A percentile compares a stretch with the other conserved stretches of the same genome.
Evolutionary conservation across 768 basidiomycete species (phyloP).

Genomic region (Kwoniella botswanensis): DNA sequence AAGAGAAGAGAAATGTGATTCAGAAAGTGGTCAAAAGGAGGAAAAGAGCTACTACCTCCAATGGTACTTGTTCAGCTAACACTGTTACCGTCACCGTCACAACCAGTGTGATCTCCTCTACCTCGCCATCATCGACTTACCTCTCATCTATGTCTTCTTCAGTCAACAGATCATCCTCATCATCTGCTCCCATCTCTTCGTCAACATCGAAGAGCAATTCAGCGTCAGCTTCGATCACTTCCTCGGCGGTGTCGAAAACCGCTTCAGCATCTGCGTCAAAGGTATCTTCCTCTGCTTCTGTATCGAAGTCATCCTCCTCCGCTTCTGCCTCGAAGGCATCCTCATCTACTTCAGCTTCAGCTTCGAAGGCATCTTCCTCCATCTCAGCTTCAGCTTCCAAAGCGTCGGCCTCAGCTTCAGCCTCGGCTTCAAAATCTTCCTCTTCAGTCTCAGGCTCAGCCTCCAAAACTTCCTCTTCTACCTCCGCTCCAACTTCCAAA

Average conservation of each 20-base stretch:
- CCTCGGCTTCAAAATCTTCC: conserved; percentile 5
- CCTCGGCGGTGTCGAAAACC: conserved; percentile 7
- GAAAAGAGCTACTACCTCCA: neutral
- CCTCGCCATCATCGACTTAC: conserved; percentile 8
- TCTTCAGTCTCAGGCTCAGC: conserved; percentile 8
- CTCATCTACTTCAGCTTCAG: neutral
- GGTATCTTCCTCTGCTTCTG: conserved; percentile 8
- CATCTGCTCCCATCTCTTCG: neutral
- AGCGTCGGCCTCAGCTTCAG: conserved; percentile 21
- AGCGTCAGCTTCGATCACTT: neutral
- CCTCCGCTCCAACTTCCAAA: conserved; percentile 5
- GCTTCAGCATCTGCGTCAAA: neutral
- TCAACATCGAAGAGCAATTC: conserved; percentile 8
- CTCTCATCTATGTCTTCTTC: neutral
- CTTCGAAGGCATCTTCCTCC: neutral
- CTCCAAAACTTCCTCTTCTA: conserved; percentile 1
- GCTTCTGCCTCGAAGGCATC: conserved; percentile 7
- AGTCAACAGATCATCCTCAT: conserved; percentile 6
- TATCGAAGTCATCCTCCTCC: conserved; percentile 9
- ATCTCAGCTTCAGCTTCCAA: conserved; percentile 5
- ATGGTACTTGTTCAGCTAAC: conserved; percentile 8
- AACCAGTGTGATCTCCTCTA: conserved; percentile 7
- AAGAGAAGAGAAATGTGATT: conserved; percentile 11
- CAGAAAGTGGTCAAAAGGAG: conserved; percentile 16
- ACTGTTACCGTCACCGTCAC: conserved; percentile 17